These are phyloP conservation scores for Phytopythium vexans DNA, from an alignment of 352 stramenopile genomes.

Conservation along the genomic window DNA sequence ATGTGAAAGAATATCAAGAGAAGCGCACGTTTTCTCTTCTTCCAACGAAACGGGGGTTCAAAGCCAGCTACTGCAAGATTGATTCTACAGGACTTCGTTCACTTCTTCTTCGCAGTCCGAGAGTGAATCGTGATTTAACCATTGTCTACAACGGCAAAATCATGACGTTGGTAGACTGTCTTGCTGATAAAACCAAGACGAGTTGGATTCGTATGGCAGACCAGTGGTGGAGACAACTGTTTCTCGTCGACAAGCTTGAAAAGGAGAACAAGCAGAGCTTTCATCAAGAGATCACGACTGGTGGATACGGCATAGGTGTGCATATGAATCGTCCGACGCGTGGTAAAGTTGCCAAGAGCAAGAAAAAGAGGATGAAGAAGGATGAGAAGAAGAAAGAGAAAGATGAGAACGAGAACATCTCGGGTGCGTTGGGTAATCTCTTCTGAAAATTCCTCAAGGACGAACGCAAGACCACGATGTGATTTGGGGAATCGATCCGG, in stretches of 20 bases:
- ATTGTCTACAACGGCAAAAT: not conserved
- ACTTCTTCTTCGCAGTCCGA: conserved; percentile 4
- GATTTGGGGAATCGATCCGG: no score
- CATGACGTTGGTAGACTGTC: no score
- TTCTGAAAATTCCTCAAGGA: no score
- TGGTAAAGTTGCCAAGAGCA: no score
- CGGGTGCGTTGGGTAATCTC: no score
- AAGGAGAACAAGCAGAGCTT: not conserved
- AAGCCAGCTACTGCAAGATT: conserved; percentile 3
- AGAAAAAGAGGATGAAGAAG: no score
- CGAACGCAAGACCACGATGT: no score
- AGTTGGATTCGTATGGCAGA: not conserved
- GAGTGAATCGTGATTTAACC: conserved; percentile 1
- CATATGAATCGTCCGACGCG: conserved; percentile 6
- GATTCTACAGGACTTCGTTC: conserved; percentile 1
- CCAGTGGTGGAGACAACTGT: conserved; percentile 6
- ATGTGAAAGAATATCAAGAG: not conserved
- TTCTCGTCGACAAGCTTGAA: conserved; percentile 4
- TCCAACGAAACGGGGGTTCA: conserved; percentile 4
- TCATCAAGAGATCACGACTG: conserved; percentile 8
- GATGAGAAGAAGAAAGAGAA: no score
- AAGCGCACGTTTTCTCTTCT: conserved; percentile 8
- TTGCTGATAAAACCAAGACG: not conserved
- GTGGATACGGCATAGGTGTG: conserved; percentile 1
- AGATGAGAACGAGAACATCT: no score